Evolutionary conservation across 1,284 basidiomycete genomes (phyloP).

Genomic region (Binderoboletus segoi): DNA sequence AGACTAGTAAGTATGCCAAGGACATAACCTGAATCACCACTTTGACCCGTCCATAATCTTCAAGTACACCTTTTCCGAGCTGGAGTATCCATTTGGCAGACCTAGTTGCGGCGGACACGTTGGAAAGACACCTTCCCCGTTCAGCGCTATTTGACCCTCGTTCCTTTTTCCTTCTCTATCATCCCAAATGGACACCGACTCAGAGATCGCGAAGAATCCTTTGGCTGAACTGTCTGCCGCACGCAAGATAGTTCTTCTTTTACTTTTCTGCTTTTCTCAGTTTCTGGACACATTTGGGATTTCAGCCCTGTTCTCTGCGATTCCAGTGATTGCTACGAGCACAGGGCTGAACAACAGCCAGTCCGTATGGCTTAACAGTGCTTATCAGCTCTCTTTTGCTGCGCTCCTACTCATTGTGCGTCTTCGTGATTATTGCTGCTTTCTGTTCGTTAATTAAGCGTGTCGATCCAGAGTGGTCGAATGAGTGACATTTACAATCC

Average conservation of each 20-base stretch:
- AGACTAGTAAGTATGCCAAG: too few species aligned
- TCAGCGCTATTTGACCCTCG: too few species aligned
- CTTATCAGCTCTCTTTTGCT: slow-evolving; percentile 47
- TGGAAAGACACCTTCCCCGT: too few species aligned
- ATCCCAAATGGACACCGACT: too few species aligned
- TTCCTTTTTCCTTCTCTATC: too few species aligned
- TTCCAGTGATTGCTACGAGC: slow-evolving; percentile 29
- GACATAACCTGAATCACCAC: too few species aligned
- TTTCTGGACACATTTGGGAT: slow-evolving; percentile 54
- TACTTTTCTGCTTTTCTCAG: slow-evolving; percentile 48
- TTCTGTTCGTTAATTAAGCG: slow-evolving; percentile 12
- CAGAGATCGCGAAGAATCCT: too few species aligned
- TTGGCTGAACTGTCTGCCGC: too few species aligned
- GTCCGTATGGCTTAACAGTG: slow-evolving; percentile 40
- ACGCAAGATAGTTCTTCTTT: slow-evolving; percentile 39
- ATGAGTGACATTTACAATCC: slow-evolving; percentile 36
- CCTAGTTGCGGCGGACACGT: too few species aligned
- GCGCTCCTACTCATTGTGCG: slow-evolving; percentile 44
- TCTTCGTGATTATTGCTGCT: slow-evolving; percentile 18
- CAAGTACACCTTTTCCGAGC: too few species aligned
- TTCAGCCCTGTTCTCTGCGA: slow-evolving; percentile 47
- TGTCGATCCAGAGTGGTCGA: slow-evolving; percentile 30
- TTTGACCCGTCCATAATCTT: too few species aligned
- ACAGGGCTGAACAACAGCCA: slow-evolving; percentile 64
- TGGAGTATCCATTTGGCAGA: too few species aligned